phyloP scores from a whole-genome alignment of 148 eudicot genomes.

The Vaccinium vitisidaea region DNA sequence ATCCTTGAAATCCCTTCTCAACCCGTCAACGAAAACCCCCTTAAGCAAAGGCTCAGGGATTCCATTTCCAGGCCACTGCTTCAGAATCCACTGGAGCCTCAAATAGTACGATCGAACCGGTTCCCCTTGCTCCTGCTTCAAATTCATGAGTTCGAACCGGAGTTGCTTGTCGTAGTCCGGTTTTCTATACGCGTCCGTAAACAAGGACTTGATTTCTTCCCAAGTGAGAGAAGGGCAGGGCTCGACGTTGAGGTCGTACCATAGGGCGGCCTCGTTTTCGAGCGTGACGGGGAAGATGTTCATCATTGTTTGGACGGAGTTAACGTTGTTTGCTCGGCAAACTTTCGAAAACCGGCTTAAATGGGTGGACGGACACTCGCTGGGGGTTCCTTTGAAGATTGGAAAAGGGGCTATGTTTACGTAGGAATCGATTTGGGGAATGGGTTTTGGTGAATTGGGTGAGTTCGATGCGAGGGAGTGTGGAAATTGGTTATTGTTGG shows the following conservation, averaged over 20 bases:
- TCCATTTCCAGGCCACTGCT: constrained; percentile 18
- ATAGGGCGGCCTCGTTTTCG: constrained; percentile 27
- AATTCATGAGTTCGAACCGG: not conserved
- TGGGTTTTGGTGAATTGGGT: not conserved
- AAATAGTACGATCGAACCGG: constrained; percentile 25
- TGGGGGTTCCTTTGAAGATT: constrained; percentile 11
- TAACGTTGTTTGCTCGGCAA: constrained; percentile 25
- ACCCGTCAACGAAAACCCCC: constrained; percentile 22
- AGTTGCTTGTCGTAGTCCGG: not conserved
- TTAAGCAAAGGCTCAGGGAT: not conserved
- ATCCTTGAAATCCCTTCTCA: constrained; percentile 15
- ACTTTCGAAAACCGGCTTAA: constrained; percentile 26
- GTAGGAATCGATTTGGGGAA: not conserved
- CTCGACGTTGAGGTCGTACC: constrained; percentile 39
- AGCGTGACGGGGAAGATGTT: constrained; percentile 33
- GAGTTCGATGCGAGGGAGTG: not conserved
- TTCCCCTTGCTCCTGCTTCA: constrained; percentile 15
- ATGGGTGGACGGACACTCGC: constrained; percentile 23
- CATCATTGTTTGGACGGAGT: constrained; percentile 16
- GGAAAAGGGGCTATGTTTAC: constrained; percentile 24
- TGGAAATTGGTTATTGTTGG: not conserved
- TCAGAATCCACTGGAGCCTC: constrained; percentile 25
- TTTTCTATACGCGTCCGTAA: constrained; percentile 22
- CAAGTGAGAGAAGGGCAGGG: constrained; percentile 28
- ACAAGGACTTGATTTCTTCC: constrained; percentile 28